Base-by-base conservation (phyloP, 2,329 filamentous ascomycete genomes). In the Pyrenophora graminea region DNA sequence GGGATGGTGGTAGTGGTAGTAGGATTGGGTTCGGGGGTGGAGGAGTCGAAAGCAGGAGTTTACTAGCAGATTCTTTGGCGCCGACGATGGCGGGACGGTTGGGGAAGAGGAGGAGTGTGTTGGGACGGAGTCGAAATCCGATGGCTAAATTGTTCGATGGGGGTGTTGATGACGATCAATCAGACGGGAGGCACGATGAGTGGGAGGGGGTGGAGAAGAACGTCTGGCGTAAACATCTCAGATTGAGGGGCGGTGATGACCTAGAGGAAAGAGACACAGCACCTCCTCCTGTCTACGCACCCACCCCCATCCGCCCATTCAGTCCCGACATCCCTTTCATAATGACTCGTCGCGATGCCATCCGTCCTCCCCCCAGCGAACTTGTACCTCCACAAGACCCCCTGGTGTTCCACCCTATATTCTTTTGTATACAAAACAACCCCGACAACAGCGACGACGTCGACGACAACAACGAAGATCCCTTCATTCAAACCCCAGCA, bases 121-220 rank as follows among this genome's bases (percentile, higher is more conserved):
- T 61, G 25, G 15, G 50, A 4, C 47, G 55, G 2, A 55, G 48
- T 38, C 49, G 47, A 4, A 62, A 62, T 37, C 58, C 58, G 0
- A 54, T 62, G 39, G 56, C 56, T 3, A 66, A 63, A 31, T 45
- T 65, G 6, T 61, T 67, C 37, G 66, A 67, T 36, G 63, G 50
- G 1, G 21, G 37, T 15, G 23, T 36, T 8, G 50, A 53, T n/a
- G 45, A 30, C 27, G 3, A 6, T 12, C 23, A 7, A 10, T 56
- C 18, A 23, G 7, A 23, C 7, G 21, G 7, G 21, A 7, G 21
- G 4, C 21, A 23, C 15, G 15, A 5, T 21, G 19, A 21, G 19
- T 21, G 23, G 23, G 8, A 7, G 23, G 4, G 23, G 21, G 34
- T 21, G n/a, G 49, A 31, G 48, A 53, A 1, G 39, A 19, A 13